Evolutionary conservation across 2,329 filamentous ascomycete species (phyloP).

Genomic region (Stemphylium beticola): DNA sequence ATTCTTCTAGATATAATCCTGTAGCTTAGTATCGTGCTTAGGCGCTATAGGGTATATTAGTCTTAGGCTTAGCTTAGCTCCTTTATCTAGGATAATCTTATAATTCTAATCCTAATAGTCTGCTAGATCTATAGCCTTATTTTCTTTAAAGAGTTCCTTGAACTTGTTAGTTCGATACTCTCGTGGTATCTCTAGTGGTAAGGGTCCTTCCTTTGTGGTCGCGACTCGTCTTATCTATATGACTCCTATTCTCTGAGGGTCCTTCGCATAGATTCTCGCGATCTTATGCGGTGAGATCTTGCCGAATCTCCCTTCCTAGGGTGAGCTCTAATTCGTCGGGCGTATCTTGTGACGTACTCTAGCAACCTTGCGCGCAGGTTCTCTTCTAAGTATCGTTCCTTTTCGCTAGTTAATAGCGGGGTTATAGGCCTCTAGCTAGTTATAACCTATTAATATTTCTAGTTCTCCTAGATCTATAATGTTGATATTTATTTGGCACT

Average conservation of each 20-base stretch:
- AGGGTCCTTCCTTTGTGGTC: background rate
- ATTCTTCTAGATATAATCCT: background rate
- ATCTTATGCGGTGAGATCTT: conserved; percentile 1
- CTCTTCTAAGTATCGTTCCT: background rate
- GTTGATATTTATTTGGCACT: background rate
- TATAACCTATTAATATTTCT: background rate
- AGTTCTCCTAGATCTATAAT: background rate
- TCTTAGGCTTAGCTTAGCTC: background rate
- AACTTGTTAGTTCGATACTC: background rate
- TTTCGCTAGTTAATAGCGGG: background rate
- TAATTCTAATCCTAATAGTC: background rate
- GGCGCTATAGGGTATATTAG: background rate
- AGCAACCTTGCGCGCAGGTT: background rate
- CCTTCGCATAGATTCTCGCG: background rate
- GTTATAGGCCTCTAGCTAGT: background rate
- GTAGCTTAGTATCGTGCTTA: background rate
- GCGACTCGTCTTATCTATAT: background rate
- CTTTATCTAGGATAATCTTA: background rate
- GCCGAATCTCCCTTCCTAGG: background rate
- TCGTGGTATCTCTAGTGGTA: conserved; percentile 3
- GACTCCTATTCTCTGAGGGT: background rate
- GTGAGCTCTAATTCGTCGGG: background rate
- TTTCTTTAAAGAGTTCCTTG: background rate
- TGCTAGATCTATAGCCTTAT: background rate
- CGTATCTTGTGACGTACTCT: background rate